Base-by-base conservation (phyloP, 2,329 filamentous ascomycete species). In the Trichoderma atrobrunneum region DNA sequence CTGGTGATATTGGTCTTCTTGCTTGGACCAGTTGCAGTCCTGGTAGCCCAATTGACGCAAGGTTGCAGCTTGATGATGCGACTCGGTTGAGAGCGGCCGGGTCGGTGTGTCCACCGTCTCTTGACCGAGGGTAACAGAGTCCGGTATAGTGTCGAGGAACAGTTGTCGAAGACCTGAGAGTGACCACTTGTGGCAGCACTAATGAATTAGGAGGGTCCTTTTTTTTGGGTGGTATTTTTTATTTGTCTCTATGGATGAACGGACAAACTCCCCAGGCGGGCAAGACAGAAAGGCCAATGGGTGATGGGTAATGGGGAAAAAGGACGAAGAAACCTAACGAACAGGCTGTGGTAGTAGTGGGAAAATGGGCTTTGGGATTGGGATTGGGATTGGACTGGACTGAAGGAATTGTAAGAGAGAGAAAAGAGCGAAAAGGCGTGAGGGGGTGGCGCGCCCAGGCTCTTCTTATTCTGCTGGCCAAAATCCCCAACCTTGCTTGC, bases 61-160 rank as follows among this genome's bases (percentile, higher is more conserved):
- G 67, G 57, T 62, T 70, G 67, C 39, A 70, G 57, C 56, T 70
- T 62, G 67, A 70, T 70, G 67, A 70, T 70, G 67, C 39, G 67
- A 70, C 56, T 70, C 39, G 39, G 57, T 18, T 57, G 28, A 28
- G 34, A 34, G 51, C 56, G 34, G 66, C 39, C 28, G 67, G 48
- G 36, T 70, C 67, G 67, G 67, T 70, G 67, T 39, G 67, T n/a
- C 57, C 65, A 28, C 65, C 65, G 36, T 69, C 26, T 61, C 57
- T 62, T 61, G 67, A 70, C 67, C 67, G 67, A 70, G 59, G 28
- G 57, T 54, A 21, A 61, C 28, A 34, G 26, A 51, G 39, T 21
- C 60, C 39, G 30, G 28, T 59, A 43, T 26, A 48, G 28, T 24
- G 39, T 60, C 65, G 26, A 39, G 21, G 18, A 30, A n/a, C 2